phyloP scores from a whole-genome alignment of 495 filamentous ascomycete species.

The Letharia columbiana region DNA sequence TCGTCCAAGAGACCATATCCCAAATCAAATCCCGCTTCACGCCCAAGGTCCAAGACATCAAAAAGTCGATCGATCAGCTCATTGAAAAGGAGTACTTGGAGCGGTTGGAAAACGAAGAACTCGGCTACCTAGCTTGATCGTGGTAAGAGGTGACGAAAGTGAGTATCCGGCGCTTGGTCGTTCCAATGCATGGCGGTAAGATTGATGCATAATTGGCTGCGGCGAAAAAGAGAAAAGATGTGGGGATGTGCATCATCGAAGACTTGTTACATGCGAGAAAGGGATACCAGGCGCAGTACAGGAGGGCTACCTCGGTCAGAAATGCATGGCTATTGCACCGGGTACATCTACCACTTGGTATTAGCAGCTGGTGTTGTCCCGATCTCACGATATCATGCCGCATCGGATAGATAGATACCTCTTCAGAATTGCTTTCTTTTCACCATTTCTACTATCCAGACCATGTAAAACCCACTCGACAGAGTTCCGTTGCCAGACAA shows the following conservation, averaged over 20 bases:
- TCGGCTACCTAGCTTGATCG: conserved; percentile 73
- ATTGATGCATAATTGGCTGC: conserved; percentile 8
- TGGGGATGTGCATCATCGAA: neutral
- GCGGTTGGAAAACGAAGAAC: conserved; percentile 76
- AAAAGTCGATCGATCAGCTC: conserved; percentile 97
- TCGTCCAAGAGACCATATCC: conserved; percentile 87
- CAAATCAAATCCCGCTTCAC: conserved; percentile 93
- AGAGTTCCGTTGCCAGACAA: neutral
- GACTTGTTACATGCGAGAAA: neutral
- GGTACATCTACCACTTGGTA: neutral
- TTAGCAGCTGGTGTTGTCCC: neutral
- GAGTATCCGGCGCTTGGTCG: neutral
- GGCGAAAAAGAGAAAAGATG: neutral
- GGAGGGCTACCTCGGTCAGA: neutral
- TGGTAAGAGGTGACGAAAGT: neutral
- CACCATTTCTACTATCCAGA: too few species aligned
- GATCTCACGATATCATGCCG: conserved; percentile 6
- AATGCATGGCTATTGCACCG: neutral
- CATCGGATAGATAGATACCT: conserved; percentile 14
- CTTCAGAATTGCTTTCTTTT: neutral
- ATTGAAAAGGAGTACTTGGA: conserved; percentile 99
- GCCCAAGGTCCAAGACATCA: conserved; percentile 90
- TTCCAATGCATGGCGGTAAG: conserved; percentile 4
- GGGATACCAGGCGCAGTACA: neutral
- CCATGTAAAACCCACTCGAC: neutral